phyloP scores from a whole-genome alignment of 768 basidiomycete genomes.

The Cantharellus anzutake region DNA sequence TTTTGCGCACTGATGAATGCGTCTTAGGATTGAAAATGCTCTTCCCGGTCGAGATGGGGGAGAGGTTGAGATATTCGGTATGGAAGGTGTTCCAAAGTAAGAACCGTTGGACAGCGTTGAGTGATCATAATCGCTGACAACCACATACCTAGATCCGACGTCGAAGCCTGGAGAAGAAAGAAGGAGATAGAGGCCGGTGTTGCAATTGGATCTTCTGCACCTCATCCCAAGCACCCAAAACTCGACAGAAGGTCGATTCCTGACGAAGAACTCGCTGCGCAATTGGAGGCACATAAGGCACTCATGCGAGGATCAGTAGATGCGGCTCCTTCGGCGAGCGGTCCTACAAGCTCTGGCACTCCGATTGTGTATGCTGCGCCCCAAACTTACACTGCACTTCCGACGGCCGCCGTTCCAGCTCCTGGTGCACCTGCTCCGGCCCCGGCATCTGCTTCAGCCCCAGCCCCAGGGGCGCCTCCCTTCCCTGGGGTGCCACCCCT shows the following conservation, averaged over 20 bases:
- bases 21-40: slow-evolving; percentile 61
- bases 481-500: slow-evolving; percentile 23
- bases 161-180: slow-evolving; percentile 88
- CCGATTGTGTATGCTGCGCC: slow-evolving; percentile 48
- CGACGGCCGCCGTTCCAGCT: slow-evolving; percentile 19
- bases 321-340: slow-evolving; percentile 18
- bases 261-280: slow-evolving; percentile 68
- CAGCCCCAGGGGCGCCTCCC: slow-evolving; percentile 28
- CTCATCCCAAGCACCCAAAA: slow-evolving; percentile 64
- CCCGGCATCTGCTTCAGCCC: slow-evolving; percentile 17
- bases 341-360: slow-evolving; percentile 24
- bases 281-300: slow-evolving; percentile 76
- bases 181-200: slow-evolving; percentile 90
- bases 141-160: slow-evolving; percentile 24
- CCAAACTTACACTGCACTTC: slow-evolving; percentile 36
- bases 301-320: slow-evolving; percentile 52
- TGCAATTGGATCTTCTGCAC: slow-evolving; percentile 57
- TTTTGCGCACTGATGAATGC: background rate
- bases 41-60: slow-evolving; percentile 93
- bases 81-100: slow-evolving; percentile 47
- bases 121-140: background rate
- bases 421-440: slow-evolving; percentile 22
- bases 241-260: slow-evolving; percentile 51
- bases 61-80: slow-evolving; percentile 97
- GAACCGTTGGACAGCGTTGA: slow-evolving; percentile 31